phyloP scores from a whole-genome alignment of 2,329 filamentous ascomycete genomes.

The Cladophialophora carrionii region DNA sequence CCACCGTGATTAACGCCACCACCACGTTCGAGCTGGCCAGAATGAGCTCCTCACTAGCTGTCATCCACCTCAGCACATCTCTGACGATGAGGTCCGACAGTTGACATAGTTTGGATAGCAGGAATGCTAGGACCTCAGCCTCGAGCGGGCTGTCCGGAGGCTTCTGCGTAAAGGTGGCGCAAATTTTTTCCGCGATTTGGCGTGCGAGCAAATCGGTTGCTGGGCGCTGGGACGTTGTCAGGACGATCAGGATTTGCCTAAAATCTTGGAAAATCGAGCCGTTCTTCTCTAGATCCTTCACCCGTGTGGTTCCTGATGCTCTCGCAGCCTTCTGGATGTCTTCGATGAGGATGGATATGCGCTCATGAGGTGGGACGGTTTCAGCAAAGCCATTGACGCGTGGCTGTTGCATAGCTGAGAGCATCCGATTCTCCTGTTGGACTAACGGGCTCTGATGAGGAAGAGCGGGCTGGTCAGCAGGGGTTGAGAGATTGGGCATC shows the following conservation, averaged over 20 bases:
- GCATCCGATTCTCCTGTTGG: slow-evolving; percentile 51
- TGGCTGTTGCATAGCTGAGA: slow-evolving; percentile 43
- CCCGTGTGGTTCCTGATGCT: slow-evolving; percentile 60
- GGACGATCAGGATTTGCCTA: slow-evolving; percentile 60
- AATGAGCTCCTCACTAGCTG: slow-evolving; percentile 60
- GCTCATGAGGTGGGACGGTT: slow-evolving; percentile 56
- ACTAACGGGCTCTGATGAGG: slow-evolving; percentile 61
- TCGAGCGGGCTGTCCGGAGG: slow-evolving; percentile 58
- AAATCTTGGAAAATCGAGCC: slow-evolving; percentile 62
- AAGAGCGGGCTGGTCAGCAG: slow-evolving; percentile 64
- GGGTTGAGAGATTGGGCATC: slow-evolving; percentile 65
- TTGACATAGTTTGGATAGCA: slow-evolving; percentile 65
- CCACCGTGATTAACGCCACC: slow-evolving; percentile 62
- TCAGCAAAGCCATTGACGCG: slow-evolving; percentile 66
- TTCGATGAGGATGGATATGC: slow-evolving; percentile 58
- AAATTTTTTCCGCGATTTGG: slow-evolving; percentile 60
- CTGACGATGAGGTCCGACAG: slow-evolving; percentile 50
- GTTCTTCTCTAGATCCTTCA: slow-evolving; percentile 60
- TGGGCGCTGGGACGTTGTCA: slow-evolving; percentile 50
- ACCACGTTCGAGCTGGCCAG: slow-evolving; percentile 66
- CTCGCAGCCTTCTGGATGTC: slow-evolving; percentile 62
- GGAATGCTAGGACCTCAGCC: slow-evolving; percentile 64
- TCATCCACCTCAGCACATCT: slow-evolving; percentile 56
- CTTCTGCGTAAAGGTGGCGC: slow-evolving; percentile 60
- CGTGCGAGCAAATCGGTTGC: slow-evolving; percentile 62